Conservation (phyloP, 164 flowering plant genomes). For the Akebia trifoliata region DNA sequence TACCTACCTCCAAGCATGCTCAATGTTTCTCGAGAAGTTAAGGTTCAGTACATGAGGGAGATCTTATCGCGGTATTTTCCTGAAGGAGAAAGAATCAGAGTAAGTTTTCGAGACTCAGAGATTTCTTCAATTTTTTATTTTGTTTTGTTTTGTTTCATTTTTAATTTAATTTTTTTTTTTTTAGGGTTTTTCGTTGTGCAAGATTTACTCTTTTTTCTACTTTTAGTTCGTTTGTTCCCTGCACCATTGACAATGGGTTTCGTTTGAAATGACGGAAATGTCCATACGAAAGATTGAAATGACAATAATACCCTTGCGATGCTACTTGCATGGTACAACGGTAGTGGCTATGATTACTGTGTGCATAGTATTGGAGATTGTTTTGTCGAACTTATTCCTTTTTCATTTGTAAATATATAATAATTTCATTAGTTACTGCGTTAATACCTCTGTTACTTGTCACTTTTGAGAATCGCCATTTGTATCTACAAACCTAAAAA, state of each 20-base stretch:
- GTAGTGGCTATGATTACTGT: not conserved
- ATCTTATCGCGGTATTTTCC: slow-evolving; percentile 64
- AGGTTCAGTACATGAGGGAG: slow-evolving; percentile 66
- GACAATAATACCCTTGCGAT: too few species aligned
- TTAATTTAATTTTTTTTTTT: not conserved
- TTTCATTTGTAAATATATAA: too few species aligned
- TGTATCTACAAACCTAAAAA: too few species aligned
- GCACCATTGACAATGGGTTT: too few species aligned
- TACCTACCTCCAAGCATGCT: slow-evolving; percentile 65
- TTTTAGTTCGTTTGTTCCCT: too few species aligned
- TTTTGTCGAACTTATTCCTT: too few species aligned
- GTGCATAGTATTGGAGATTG: too few species aligned
- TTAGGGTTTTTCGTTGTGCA: not conserved
- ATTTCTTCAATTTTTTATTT: not conserved
- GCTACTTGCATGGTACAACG: too few species aligned
- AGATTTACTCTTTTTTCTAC: not conserved
- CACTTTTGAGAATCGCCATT: too few species aligned
- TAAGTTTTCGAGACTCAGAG: slow-evolving; percentile 21
- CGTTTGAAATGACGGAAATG: not conserved
- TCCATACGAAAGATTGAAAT: too few species aligned
- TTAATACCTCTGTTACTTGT: too few species aligned
- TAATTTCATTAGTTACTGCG: too few species aligned
- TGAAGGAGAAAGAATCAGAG: slow-evolving; percentile 69
- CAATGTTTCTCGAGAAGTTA: slow-evolving; percentile 39
- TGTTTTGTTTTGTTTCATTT: not conserved